Evolutionary conservation across 75 land plant genomes (phyloP).

Genomic region (Adiantum capillusveneris): DNA sequence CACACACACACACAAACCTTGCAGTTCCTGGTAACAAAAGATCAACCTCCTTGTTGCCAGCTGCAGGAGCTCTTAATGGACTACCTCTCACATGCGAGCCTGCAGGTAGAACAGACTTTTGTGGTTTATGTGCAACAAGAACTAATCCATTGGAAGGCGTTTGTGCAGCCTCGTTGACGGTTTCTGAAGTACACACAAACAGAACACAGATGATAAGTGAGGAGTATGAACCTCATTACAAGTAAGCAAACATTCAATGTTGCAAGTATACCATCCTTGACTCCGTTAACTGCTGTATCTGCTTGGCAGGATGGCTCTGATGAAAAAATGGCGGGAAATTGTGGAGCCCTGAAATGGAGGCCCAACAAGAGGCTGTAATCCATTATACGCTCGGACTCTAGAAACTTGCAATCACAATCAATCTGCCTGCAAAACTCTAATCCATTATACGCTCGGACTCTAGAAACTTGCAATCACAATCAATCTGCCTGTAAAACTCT

Average conservation of each 20-base stretch:
- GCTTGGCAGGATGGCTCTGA: background rate
- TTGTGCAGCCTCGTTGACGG: background rate
- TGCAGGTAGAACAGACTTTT: conserved; percentile 43
- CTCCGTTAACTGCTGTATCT: background rate
- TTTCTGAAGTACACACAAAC: background rate
- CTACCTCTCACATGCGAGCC: conserved; percentile 89
- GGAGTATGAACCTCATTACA: no score
- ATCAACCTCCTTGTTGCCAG: conserved; percentile 85
- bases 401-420: conserved; percentile 63
- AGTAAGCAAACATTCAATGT: no score
- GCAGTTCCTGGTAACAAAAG: conserved; percentile 90
- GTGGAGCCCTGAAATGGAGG: conserved; percentile 69
- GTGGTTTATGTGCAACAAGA: conserved; percentile 59
- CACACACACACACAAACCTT: conserved; percentile 33
- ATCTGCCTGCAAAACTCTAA: conserved; percentile 84
- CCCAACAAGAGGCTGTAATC: conserved; percentile 86
- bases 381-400: conserved; percentile 76
- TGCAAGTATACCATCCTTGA: no score
- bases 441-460: conserved; percentile 80
- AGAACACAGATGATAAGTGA: no score
- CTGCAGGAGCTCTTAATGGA: conserved; percentile 72
- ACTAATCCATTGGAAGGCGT: conserved; percentile 50
- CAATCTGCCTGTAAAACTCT: conserved; percentile 79
- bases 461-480: conserved; percentile 68
- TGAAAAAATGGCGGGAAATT: conserved; percentile 31